Base-by-base conservation (phyloP, 352 stramenopile genomes). In the Phytophthora citricola region DNA sequence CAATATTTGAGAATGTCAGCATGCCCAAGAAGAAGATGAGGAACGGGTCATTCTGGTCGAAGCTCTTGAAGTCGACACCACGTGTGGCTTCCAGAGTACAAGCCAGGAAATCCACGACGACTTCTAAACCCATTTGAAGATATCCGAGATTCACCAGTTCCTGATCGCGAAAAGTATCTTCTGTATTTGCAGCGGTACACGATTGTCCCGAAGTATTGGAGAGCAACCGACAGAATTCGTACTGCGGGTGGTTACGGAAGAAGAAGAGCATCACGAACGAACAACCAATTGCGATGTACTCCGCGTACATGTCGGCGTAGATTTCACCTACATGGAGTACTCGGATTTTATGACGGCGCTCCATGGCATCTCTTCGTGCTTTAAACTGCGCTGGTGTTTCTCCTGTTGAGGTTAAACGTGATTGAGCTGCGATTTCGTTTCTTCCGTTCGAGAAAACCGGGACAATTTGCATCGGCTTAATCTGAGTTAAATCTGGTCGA, bases 231-330 rank as follows among this genome's bases (percentile, higher is more conserved):
- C 14, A 48, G 36, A 61, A 62, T 15, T 65, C 41, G n/a, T 63
- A 83, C 32, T 81, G 63, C 4, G 68, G 56, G 14, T 83, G 67
- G 39, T 75, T 50, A 26, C 65, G 58, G 17, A 71, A 79, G 22
- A 79, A 58, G 26, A 75, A 68, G 1, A 75, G 17, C 24, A 83
- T 73, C n/a, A 58, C 61, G 38, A 64, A 76, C 2, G 72, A 81
- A 45, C 72, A 83, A n/a, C 71, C 63, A 44, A 86, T 76, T 5
- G 72, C 71, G 5, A 82, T 47, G 32, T 82, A 86, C 36, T 86
- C 78, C 20, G 69, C 72, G 51, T 79, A 80, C 75, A 83, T 83
- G 53, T 80, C 72, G 11, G 66, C 71, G 9, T 62, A 71, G 10
- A 77, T 57, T 32, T 83, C 74, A 2, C 50, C 59, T 2, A 54